Base-by-base conservation (phyloP, 495 filamentous ascomycete genomes). In the Penicillium parvum region DNA sequence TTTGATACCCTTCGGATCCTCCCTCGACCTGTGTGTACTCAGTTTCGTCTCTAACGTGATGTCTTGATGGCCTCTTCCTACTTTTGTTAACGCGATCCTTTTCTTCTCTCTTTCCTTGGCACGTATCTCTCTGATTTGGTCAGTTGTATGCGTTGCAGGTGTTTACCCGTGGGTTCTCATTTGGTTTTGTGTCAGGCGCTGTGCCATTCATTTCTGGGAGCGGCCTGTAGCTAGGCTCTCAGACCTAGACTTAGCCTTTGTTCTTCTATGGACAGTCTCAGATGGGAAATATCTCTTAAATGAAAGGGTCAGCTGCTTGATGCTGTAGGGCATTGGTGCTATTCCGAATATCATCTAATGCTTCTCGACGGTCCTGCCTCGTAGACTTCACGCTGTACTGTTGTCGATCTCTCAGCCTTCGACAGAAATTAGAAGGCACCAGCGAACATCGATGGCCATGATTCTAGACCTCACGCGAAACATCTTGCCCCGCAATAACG, bases 1-100 rank as follows among this genome's bases (percentile, higher is more conserved):
- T 28, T 73, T 73, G 69, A 73, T 73, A 73, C 69, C 69, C 69
- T 70, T 70, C 58, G 65, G 61, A 63, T 63, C 55, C 55, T 57
- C 55, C 60, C 60, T 65, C 60, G 57, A 65, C 60, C 52, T 60
- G 58, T 64, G 50, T 64, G 56, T 62, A 55, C 53, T 66, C 66
- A 47, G 43, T 42, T 43, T 49, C 49, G 34, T 40, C 40, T 49
- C 40, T 65, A 61, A 65, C 59, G 61, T 69, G 63, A 68, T 54
- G 68, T 70, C 63, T 69, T 69, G 57, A 71, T 69, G 69, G 58
- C 55, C 52, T 54, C 50, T 58, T 35, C 45, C 47, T 39, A 27
- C 44, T 50, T 36, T 42, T 53, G 17, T 57, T 16, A 42, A 16
- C 14, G 32, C 17, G 16, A 35, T 35, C 43, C 32, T 30, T 43